Base-by-base conservation (phyloP, 2,329 filamentous ascomycete genomes). In the Fusarium tupiense region DNA sequence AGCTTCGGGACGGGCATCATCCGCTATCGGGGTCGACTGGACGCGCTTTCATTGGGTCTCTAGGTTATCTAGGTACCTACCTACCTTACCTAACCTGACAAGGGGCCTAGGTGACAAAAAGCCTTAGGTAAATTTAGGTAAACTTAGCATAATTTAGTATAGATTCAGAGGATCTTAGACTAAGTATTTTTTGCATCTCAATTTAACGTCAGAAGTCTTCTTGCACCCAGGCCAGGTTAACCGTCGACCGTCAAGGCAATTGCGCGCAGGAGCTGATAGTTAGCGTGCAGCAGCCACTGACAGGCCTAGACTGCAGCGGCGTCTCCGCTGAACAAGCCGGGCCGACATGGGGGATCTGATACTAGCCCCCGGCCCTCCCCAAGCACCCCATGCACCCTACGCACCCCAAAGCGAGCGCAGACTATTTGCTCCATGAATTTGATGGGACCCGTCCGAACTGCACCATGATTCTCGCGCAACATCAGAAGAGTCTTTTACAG, bases 261-360 rank as follows among this genome's bases (percentile, higher is more conserved):
- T 14, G 52, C 41, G 41, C 41, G 50, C 24, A 46, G 47, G 31
- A 69, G 44, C 26, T 62, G 46, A 35, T 35, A 33, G 46, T 24
- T 35, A 43, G 53, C 22, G n/a, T 37, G 43, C 24, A 24, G n/a
- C 37, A 70, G 54, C 69, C 72, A 71, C 62, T 68, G 44, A 67
- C 37, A 61, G 64, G 35, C 31, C 69, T 43, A 31, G 40, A 50
- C 24, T 61, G 33, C 19, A n/a, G 38, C 16, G 14, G 22, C 40
- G 69, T 61, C 59, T 69, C 72, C 72, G 44, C 54, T 67, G 47
- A 69, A 73, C 47, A 70, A 75, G 53, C 65, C 60, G 72, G 72
- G 57, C 65, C 60, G 72, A 60, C 68, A 68, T 65, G 72, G 72
- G 64, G 72, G 40, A 71, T 70, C 68, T 71, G 62, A 71, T 71